Conservation (phyloP, 2,329 filamentous ascomycete genomes). For the Coniochaeta sp. region DNA sequence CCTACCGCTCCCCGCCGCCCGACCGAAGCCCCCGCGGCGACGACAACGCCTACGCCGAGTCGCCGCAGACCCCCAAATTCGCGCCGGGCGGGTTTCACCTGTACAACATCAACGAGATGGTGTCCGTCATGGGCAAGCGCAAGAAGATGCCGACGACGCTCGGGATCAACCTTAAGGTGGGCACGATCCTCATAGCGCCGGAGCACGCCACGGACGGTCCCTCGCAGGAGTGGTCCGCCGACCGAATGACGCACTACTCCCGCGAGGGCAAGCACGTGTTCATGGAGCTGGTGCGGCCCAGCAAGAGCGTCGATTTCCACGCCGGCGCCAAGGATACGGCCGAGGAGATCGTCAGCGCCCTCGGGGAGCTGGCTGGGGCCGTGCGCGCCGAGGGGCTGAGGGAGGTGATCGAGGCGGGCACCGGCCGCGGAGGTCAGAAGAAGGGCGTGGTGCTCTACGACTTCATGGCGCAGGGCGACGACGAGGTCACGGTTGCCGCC, state of each 20-base stretch:
- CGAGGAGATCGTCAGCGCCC: constrained; percentile 78
- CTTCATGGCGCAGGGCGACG: constrained; percentile 92
- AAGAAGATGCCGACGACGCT: constrained; percentile 98
- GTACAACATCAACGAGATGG: constrained; percentile 97
- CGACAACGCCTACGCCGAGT: constrained; percentile 27
- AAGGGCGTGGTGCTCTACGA: constrained; percentile 87
- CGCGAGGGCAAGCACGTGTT: constrained; percentile 98
- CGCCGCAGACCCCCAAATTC: constrained; percentile 24
- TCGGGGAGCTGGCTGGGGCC: constrained; percentile 85
- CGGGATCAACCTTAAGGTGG: constrained; percentile 85
- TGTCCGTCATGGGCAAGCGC: constrained; percentile 91
- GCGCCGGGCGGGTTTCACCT: constrained; percentile 82
- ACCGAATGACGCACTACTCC: constrained; percentile 95
- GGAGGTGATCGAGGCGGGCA: constrained; percentile 78
- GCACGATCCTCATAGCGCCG: constrained; percentile 83
- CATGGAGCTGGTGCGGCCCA: constrained; percentile 82
- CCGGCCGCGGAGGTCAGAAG: constrained; percentile 57
- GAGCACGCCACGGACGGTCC: constrained; percentile 78
- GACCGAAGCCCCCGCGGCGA: constrained; percentile 18
- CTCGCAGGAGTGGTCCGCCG: constrained; percentile 86
- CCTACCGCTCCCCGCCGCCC: constrained; percentile 18
- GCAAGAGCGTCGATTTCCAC: constrained; percentile 94
- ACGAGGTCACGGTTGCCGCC: constrained; percentile 86
- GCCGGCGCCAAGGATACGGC: constrained; percentile 96
- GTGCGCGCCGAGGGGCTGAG: constrained; percentile 74